These are phyloP conservation scores for Oxyria digyna DNA, from an alignment of 148 eudicot species.

Conservation along the genomic window DNA sequence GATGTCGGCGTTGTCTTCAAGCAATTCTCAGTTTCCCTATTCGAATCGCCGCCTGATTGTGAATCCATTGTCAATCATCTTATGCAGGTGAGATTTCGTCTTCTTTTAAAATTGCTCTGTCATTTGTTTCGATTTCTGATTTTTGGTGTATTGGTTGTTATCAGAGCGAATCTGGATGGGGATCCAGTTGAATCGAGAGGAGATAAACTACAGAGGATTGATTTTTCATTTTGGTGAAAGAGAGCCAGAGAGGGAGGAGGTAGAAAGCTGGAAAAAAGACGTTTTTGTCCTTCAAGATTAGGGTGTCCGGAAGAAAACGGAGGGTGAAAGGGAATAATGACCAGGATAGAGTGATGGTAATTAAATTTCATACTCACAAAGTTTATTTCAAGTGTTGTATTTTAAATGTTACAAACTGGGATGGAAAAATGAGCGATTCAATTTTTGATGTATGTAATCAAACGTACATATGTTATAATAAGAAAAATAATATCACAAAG, in stretches of 20 bases:
- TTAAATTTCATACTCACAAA: background rate
- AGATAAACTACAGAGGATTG: background rate
- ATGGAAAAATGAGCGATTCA: background rate
- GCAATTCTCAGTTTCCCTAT: conserved; percentile 64
- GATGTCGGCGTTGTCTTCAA: conserved; percentile 85
- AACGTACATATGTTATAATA: background rate
- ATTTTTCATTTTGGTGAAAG: background rate
- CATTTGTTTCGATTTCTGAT: background rate
- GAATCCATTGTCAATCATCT: background rate
- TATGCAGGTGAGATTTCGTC: background rate
- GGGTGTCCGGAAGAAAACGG: background rate
- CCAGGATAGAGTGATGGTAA: background rate
- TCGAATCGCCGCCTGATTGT: conserved; percentile 67
- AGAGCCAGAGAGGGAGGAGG: background rate
- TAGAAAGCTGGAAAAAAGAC: background rate
- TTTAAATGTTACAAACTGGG: too few species aligned
- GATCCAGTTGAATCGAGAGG: background rate
- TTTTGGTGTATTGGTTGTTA: background rate
- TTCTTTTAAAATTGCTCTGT: background rate
- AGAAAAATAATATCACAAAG: background rate
- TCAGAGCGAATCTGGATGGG: background rate
- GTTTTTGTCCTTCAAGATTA: background rate
- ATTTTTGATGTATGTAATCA: background rate
- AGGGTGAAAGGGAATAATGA: background rate
- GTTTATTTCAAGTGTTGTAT: background rate